These are phyloP conservation scores for Pythium coloratum DNA, from an alignment of 352 stramenopile species.

Conservation along the genomic window DNA sequence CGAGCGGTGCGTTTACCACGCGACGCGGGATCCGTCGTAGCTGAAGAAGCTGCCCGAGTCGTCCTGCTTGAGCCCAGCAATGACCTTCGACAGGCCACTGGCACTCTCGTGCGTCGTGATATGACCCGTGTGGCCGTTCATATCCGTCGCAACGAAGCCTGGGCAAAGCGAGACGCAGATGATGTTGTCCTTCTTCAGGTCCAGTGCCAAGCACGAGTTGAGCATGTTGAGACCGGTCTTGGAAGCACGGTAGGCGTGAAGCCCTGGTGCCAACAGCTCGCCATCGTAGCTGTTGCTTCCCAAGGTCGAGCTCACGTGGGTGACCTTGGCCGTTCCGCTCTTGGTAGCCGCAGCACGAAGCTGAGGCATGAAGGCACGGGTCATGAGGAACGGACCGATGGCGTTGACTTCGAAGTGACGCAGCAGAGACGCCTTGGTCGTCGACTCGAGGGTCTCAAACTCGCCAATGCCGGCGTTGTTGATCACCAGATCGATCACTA, in stretches of 20 bases:
- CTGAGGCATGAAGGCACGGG: slow-evolving; percentile 29
- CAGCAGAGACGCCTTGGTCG: slow-evolving; percentile 22
- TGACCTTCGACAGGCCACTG: no score
- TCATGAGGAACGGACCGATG: slow-evolving; percentile 35
- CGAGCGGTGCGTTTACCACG: no score
- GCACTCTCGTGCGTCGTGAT: no score
- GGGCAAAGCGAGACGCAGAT: slow-evolving; percentile 15
- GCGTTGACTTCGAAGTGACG: slow-evolving; percentile 42
- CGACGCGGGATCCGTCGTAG: no score
- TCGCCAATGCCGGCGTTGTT: slow-evolving; percentile 37
- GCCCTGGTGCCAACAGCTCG: slow-evolving; percentile 10
- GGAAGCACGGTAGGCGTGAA: slow-evolving; percentile 40
- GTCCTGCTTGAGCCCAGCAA: no score
- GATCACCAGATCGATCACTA: slow-evolving; percentile 37
- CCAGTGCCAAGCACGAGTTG: slow-evolving; percentile 22
- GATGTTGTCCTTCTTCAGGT: slow-evolving; percentile 25
- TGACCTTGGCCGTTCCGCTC: slow-evolving; percentile 20
- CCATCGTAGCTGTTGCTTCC: slow-evolving; percentile 20
- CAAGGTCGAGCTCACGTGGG: slow-evolving; percentile 22
- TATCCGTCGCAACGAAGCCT: slow-evolving; percentile 30
- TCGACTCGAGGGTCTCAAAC: background rate
- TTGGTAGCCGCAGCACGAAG: slow-evolving; percentile 12
- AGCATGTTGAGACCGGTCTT: slow-evolving; percentile 50
- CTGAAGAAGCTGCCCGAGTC: no score
- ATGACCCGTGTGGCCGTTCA: slow-evolving; percentile 10